Base-by-base conservation (phyloP, 2,329 filamentous ascomycete genomes). In the Fusarium tupiense region DNA sequence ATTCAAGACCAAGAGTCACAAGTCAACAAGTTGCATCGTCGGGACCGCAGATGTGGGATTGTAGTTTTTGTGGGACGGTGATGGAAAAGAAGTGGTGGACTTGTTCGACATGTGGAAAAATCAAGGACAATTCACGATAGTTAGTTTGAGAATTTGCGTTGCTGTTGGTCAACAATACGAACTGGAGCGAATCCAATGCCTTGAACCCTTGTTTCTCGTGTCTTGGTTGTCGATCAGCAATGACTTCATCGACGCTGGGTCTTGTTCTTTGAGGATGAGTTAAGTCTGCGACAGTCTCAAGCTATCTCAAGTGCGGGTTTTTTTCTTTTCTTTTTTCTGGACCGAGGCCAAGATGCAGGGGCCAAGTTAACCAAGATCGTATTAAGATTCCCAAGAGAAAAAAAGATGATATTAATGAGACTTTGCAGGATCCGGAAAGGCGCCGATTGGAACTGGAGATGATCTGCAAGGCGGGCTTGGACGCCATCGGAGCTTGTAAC, bases 81-180 rank as follows among this genome's bases (percentile, higher is more conserved):
- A 88, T 90, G 82, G 87, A 89, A 64, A 81, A 83, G 50, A 83
- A 86, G 71, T 90, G 88, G 87, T 90, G 88, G 88, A 88, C 85
- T 31, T 91, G 89, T 73, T 85, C 85, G 24, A 80, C 83, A 7
- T 91, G 89, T 76, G 88, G 88, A 5, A 84, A 81, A 71, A 85
- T 90, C 81, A 90, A 90, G 80, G 83, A 86, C 17, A 85, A 79
- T 67, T 88, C 86, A 58, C 77, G 73, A 74, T 82, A 76, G 53
- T 50, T 80, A 73, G 41, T 31, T 17, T 53, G 38, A 17, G 31
- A 46, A 57, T 67, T 67, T 61, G 29, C 35, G 56, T 58, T 33
- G 35, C 59, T 26, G 59, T 66, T 54, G 41, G 61, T 54, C 46
- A 61, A 50, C 50, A 26, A 63, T 52, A 60, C 43, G 44, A 67